A percentile compares a stretch with the other conserved stretches of the same genome.
Evolutionary conservation across 2,329 filamentous ascomycete genomes (phyloP).

Genomic region (Fulvia fulva): DNA sequence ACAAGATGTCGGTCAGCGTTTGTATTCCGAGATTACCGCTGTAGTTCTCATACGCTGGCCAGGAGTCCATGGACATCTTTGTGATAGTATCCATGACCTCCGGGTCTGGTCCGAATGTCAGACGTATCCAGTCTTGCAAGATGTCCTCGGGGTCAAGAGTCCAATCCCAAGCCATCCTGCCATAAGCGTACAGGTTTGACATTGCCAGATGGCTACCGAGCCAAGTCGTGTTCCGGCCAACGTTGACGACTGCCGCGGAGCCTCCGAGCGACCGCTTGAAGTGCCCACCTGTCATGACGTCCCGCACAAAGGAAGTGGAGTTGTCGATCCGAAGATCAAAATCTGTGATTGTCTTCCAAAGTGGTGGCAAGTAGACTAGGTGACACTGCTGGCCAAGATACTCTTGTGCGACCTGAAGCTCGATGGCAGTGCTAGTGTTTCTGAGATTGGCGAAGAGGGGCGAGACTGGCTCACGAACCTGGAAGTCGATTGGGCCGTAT

Average conservation of each 20-base stretch:
- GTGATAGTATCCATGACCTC: slow-evolving; percentile 57
- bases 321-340: slow-evolving; percentile 63
- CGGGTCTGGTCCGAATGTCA: slow-evolving; percentile 59
- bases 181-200: slow-evolving; percentile 69
- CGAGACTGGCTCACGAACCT: slow-evolving; percentile 63
- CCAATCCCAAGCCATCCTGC: slow-evolving; percentile 63
- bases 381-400: slow-evolving; percentile 69
- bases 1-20: slow-evolving; percentile 64
- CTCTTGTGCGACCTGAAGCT: slow-evolving; percentile 65
- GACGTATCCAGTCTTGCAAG: slow-evolving; percentile 62
- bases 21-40: slow-evolving; percentile 67
- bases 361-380: slow-evolving; percentile 62
- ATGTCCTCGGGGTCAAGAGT: slow-evolving; percentile 46
- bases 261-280: slow-evolving; percentile 58
- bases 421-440: slow-evolving; percentile 53
- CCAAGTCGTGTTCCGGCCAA: slow-evolving; percentile 64
- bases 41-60: slow-evolving; percentile 69
- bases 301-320: slow-evolving; percentile 52
- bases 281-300: slow-evolving; percentile 58
- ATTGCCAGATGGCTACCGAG: slow-evolving; percentile 66
- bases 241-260: slow-evolving; percentile 64
- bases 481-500: slow-evolving; percentile 71
- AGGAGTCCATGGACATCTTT: slow-evolving; percentile 63
- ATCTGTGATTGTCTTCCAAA: slow-evolving; percentile 66
- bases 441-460: slow-evolving; percentile 57